Percentiles rank a stretch among this genome's conserved stretches.
Evolutionary conservation across 352 stramenopile genomes (phyloP).

Genomic region (Phytophthora brassicae): DNA sequence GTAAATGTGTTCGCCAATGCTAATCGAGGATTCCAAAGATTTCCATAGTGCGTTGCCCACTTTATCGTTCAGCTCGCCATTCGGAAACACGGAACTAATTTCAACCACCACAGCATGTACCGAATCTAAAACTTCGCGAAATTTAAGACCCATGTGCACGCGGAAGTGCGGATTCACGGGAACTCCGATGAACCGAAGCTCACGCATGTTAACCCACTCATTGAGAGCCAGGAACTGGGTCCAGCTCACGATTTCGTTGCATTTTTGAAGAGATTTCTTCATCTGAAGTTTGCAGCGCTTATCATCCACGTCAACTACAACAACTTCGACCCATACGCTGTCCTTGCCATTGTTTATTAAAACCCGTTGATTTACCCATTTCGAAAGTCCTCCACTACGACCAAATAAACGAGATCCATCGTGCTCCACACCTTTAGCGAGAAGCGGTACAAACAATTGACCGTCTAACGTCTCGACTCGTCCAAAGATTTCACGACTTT

Average conservation of each 20-base stretch:
- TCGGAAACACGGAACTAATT: constrained; percentile 75
- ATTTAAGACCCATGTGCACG: constrained; percentile 65
- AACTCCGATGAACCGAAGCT: constrained; percentile 47
- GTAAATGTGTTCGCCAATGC: constrained; percentile 69
- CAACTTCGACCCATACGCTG: constrained; percentile 64
- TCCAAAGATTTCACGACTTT: constrained; percentile 41
- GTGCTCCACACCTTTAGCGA: constrained; percentile 35
- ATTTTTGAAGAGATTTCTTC: constrained; percentile 51
- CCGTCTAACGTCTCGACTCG: constrained; percentile 64
- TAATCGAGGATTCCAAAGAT: constrained; percentile 51
- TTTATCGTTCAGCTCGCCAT: constrained; percentile 58
- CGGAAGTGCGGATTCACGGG: constrained; percentile 65
- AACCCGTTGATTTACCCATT: constrained; percentile 58
- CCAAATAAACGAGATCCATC: constrained; percentile 44
- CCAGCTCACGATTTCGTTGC: constrained; percentile 40
- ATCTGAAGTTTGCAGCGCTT: constrained; percentile 65
- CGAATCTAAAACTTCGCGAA: constrained; percentile 57
- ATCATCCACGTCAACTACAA: constrained; percentile 60
- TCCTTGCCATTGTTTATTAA: constrained; percentile 77
- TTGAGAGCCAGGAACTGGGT: constrained; percentile 39
- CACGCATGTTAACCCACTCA: constrained; percentile 58
- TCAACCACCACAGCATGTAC: constrained; percentile 67
- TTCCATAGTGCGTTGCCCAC: constrained; percentile 60
- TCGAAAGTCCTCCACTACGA: constrained; percentile 37
- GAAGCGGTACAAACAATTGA: constrained; percentile 57